Evolutionary conservation across 1,284 basidiomycete species (phyloP).

Genomic region (Cutaneotrichosporon cavernicola): DNA sequence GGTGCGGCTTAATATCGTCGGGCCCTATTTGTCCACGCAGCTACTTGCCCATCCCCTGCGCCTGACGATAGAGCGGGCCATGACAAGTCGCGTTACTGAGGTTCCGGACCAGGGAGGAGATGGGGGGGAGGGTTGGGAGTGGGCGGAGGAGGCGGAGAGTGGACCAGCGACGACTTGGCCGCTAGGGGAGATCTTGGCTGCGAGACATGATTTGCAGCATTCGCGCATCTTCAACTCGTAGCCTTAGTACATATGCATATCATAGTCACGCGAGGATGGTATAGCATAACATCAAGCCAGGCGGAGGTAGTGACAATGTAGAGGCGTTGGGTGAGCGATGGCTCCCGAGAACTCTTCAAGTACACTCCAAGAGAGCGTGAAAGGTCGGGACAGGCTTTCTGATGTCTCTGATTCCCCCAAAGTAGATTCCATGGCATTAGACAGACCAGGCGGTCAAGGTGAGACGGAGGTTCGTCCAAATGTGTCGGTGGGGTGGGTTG

Average conservation of each 20-base stretch:
- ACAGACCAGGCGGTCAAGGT: too few relatives aligned
- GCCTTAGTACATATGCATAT: not conserved
- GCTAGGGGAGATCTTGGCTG: conserved; percentile 86
- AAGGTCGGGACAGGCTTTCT: too few relatives aligned
- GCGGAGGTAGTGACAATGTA: too few relatives aligned
- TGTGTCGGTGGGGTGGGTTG: too few relatives aligned
- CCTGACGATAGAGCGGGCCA: conserved; percentile 61
- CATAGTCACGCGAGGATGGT: too few relatives aligned
- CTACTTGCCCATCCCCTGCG: conserved; percentile 72
- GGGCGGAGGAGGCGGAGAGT: conserved; percentile 41
- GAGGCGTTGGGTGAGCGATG: too few relatives aligned
- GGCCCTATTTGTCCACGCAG: conserved; percentile 90
- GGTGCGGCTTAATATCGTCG: conserved; percentile 85
- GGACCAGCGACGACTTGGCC: conserved; percentile 89
- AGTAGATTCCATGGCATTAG: too few relatives aligned
- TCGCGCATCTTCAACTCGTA: conserved; percentile 86
- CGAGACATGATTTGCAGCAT: conserved; percentile 90
- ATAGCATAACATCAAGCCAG: too few relatives aligned
- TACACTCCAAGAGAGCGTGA: too few relatives aligned
- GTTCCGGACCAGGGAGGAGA: not conserved
- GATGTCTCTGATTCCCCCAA: too few relatives aligned
- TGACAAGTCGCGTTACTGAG: conserved; percentile 18
- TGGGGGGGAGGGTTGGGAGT: conserved; percentile 31
- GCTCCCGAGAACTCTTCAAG: too few relatives aligned
- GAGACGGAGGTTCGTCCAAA: too few relatives aligned